Evolutionary conservation across 257 asterid species (phyloP).

Genomic region (Hygrophila difformis): DNA sequence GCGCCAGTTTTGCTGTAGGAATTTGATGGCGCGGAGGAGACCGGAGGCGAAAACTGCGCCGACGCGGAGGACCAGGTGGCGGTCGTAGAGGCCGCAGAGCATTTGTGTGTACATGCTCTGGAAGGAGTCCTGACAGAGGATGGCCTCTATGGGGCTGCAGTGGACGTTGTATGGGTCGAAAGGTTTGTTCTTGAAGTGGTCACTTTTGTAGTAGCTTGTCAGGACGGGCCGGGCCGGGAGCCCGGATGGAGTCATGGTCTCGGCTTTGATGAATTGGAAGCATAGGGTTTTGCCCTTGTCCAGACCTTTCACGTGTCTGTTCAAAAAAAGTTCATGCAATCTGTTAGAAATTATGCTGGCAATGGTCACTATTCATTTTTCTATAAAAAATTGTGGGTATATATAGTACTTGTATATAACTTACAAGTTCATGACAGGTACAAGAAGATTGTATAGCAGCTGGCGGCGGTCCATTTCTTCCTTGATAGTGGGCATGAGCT

Average conservation of each 20-base stretch:
- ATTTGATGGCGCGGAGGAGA: constrained; percentile 92
- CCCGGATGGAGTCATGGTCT: constrained; percentile 88
- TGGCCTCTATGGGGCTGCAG: constrained; percentile 92
- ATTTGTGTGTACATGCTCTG: constrained; percentile 98
- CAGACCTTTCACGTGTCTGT: constrained; percentile 88
- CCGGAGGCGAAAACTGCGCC: constrained; percentile 98
- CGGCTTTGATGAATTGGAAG: constrained; percentile 79
- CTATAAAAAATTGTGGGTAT: too few relatives aligned
- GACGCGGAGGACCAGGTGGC: constrained; percentile 80
- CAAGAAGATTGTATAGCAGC: constrained; percentile 91
- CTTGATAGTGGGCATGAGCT: constrained; percentile 84
- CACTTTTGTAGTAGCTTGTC: constrained; percentile 95
- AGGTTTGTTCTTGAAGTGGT: constrained; percentile 90
- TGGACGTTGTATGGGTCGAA: constrained; percentile 88
- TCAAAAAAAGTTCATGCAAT: not conserved
- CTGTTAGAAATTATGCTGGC: too few relatives aligned
- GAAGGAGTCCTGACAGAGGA: constrained; percentile 83
- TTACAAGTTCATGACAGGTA: constrained; percentile 96
- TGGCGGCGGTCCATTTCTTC: constrained; percentile 96
- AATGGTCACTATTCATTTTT: too few relatives aligned
- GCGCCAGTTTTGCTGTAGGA: constrained; percentile 77
- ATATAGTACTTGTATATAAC: not conserved
- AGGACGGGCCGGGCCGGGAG: constrained; percentile 90
- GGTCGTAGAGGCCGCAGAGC: constrained; percentile 89
- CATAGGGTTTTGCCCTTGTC: constrained; percentile 90